Base-by-base conservation (phyloP, 495 filamentous ascomycete species). In the Neurospora sp. region DNA sequence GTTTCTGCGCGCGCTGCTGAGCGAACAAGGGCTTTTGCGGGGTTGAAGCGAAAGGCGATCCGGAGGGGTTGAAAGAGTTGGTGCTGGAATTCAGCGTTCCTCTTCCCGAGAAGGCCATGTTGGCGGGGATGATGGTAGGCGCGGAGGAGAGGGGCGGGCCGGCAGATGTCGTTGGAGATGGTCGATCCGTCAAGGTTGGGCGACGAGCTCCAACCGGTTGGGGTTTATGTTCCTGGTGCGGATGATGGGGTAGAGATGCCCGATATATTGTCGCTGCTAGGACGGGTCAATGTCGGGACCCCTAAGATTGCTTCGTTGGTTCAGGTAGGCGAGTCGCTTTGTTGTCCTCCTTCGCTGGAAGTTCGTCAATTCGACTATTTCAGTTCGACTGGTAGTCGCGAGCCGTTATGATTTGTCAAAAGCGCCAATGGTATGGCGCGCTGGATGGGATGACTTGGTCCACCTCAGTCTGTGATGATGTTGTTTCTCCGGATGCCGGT, bases 91-190 rank as follows among this genome's bases (percentile, higher is more conserved):
- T 4, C 35, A 31, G 22, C 44, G 70, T 90, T 42, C 89, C 88
- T 72, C 90, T 86, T 70, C 87, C 77, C 6, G 86, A 86, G 18
- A 87, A 88, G 39, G 87, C 85, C 22, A 91, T 90, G 27, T 83
- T 86, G 27, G 88, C 90, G 72, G 85, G 86, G 14, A 91, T 91
- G 46, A 89, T 92, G 75, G 91, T 92, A 16, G 90, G 92, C 41
- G 84, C 82, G n/a, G 85, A 80, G 69, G 86, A 88, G 39, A 75
- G 73, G 4, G 87, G 89, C n/a, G 91, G 92, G 53, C 27, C 53
- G 27, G 31, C 53, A 65, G 53, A 37, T 35, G 27, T 65, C 14
- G 53, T 37, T 35, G 27, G 16, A 35, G 53, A 14, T 61, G 53
- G 53, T 61, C 27, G 53, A 18, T 31, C 53, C 53, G 27, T 35